Evolutionary conservation across 192 early-diverging fungal genomes (phyloP).

Genomic region (Mortierella antarctica): DNA sequence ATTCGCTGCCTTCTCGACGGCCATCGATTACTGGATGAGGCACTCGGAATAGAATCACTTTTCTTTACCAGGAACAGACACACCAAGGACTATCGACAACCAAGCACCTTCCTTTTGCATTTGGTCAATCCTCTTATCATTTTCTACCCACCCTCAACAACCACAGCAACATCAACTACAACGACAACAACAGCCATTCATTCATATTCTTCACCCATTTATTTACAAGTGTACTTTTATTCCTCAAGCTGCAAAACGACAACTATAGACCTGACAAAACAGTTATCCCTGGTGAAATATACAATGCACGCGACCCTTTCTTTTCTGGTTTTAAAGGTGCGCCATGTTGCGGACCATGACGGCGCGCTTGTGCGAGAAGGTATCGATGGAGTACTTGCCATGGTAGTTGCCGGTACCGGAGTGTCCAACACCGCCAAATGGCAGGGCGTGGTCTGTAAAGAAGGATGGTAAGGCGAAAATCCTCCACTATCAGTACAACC

Average conservation of each 20-base stretch:
- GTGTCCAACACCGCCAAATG: constrained; percentile 89
- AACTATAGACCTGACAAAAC: no score
- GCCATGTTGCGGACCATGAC: constrained; percentile 60
- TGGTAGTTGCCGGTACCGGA: constrained; percentile 92
- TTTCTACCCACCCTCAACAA: background rate
- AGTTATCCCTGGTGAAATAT: no score
- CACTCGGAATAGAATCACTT: constrained; percentile 10
- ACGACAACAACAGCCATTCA: no score
- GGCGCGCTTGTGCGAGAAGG: constrained; percentile 82
- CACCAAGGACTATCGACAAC: no score
- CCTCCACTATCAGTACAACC: no score
- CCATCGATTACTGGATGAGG: constrained; percentile 91
- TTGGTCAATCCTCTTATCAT: background rate
- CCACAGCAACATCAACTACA: no score
- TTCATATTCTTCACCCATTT: background rate
- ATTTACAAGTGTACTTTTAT: constrained; percentile 1
- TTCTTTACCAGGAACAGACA: background rate
- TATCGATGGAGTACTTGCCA: constrained; percentile 80
- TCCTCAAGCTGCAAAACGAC: no score
- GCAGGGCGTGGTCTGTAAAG: constrained; percentile 62
- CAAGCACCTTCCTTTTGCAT: background rate
- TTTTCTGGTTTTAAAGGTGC: constrained; percentile 19
- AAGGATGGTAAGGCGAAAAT: background rate
- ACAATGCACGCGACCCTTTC: no score
- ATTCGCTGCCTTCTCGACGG: constrained; percentile 94